Conservation (phyloP, 2,329 filamentous ascomycete genomes). For the Tolypocladium endophyticum region DNA sequence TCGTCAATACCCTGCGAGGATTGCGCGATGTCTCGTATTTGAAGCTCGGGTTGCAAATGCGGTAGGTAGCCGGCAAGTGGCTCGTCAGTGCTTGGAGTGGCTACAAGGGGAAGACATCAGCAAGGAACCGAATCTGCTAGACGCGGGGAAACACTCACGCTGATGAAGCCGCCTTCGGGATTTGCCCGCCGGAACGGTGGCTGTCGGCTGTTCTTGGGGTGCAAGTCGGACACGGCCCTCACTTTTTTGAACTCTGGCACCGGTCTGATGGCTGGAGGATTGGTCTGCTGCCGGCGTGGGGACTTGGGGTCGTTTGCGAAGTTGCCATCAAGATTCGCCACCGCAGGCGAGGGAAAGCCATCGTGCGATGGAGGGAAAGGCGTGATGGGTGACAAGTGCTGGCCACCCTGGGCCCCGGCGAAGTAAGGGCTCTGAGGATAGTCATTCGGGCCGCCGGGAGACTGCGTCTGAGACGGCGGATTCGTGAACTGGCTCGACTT, state of each 20-base stretch:
- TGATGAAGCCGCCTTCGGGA: conserved; percentile 95
- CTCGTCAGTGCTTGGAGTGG: conserved; percentile 91
- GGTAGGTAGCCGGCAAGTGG: conserved; percentile 88
- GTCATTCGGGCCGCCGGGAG: conserved; percentile 60
- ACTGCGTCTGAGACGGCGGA: conserved; percentile 55
- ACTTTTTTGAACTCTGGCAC: conserved; percentile 85
- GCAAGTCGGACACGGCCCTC: conserved; percentile 60
- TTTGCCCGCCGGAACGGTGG: conserved; percentile 88
- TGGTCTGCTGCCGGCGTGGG: conserved; percentile 42
- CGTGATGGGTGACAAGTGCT: conserved; percentile 65
- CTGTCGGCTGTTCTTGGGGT: conserved; percentile 75
- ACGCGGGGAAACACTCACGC: conserved; percentile 45
- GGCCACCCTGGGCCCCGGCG: conserved; percentile 33
- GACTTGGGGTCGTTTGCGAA: conserved; percentile 48
- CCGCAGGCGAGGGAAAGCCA: conserved; percentile 63
- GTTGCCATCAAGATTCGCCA: conserved; percentile 60
- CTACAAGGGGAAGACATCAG: conserved; percentile 30
- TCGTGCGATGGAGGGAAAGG: conserved; percentile 59
- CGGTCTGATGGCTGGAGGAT: conserved; percentile 42
- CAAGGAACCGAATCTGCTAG: not conserved
- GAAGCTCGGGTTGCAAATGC: conserved; percentile 95
- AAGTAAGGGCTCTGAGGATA: conserved; percentile 54
- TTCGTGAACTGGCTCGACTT: conserved; percentile 48
- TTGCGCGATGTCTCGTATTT: conserved; percentile 98
- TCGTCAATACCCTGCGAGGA: conserved; percentile 87